A percentile compares a stretch with the other conserved stretches of the same genome.
These are phyloP conservation scores for Trichoderma orchidacearum DNA, from an alignment of 495 filamentous ascomycete species.

Conservation along the genomic window DNA sequence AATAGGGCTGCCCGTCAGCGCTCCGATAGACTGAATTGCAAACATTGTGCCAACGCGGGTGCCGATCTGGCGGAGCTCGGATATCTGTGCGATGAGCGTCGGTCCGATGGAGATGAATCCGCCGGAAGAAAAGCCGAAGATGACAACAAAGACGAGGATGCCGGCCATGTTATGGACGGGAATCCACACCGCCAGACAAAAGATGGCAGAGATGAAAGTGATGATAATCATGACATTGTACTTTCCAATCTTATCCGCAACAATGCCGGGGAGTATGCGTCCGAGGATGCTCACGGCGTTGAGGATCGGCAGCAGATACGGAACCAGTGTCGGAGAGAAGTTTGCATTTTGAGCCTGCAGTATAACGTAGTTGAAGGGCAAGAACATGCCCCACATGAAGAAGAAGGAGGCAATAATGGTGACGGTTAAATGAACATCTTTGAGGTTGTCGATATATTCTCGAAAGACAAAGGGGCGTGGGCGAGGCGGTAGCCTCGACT, in stretches of 20 bases:
- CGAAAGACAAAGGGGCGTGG: constrained; percentile 35
- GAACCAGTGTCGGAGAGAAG: constrained; percentile 41
- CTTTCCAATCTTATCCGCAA: constrained; percentile 59
- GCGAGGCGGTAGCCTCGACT: constrained; percentile 46
- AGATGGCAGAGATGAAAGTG: constrained; percentile 41
- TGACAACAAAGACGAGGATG: constrained; percentile 48
- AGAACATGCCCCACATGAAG: constrained; percentile 59
- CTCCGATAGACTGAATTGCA: constrained; percentile 46
- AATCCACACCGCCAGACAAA: constrained; percentile 59
- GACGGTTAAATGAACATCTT: constrained; percentile 41
- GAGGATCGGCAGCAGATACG: constrained; percentile 58
- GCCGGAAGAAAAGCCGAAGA: constrained; percentile 64
- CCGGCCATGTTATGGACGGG: constrained; percentile 42
- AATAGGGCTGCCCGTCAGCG: constrained; percentile 58
- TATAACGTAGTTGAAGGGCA: constrained; percentile 62
- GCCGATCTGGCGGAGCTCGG: constrained; percentile 59
- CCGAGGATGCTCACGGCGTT: constrained; percentile 63
- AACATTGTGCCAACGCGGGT: constrained; percentile 58
- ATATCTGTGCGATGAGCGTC: constrained; percentile 48
- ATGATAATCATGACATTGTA: constrained; percentile 63
- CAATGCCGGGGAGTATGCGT: constrained; percentile 57
- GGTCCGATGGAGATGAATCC: constrained; percentile 53
- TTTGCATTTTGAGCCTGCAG: constrained; percentile 41
- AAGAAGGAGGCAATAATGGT: constrained; percentile 40
- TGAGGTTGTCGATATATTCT: constrained; percentile 47